A percentile compares a stretch with the other conserved stretches of the same genome.
Evolutionary conservation across 768 basidiomycete genomes (phyloP).

Genomic region (Russula sp.): DNA sequence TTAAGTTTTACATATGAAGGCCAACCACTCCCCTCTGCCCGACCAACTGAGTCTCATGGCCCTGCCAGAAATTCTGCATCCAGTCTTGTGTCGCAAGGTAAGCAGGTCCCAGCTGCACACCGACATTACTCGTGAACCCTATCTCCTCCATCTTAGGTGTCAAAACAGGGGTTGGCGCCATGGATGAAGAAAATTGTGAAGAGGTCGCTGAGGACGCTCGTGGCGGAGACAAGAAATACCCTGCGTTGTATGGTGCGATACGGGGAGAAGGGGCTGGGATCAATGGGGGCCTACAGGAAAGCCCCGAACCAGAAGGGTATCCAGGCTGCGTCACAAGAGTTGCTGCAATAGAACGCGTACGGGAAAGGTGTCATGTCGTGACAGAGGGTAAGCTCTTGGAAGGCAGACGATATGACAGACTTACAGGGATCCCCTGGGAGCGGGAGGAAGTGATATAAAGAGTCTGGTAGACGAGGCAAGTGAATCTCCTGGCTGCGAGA

Average conservation of each 20-base stretch:
- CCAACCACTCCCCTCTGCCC: background rate
- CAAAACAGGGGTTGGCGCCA: background rate
- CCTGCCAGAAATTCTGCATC: slow-evolving; percentile 9
- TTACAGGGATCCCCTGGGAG: background rate
- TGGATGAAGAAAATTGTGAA: slow-evolving; percentile 12
- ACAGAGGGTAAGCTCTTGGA: background rate
- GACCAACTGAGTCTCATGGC: background rate
- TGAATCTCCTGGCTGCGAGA: background rate
- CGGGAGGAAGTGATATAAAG: slow-evolving; percentile 1
- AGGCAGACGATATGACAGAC: background rate
- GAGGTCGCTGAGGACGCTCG: background rate
- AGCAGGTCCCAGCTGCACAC: background rate
- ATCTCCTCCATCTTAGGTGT: background rate
- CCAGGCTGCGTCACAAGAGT: background rate
- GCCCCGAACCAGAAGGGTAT: background rate
- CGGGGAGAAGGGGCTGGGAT: background rate
- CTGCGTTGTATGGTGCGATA: background rate
- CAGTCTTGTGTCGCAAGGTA: background rate
- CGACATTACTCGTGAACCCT: background rate
- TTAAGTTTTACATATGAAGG: background rate
- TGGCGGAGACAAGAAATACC: background rate
- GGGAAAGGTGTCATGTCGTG: background rate
- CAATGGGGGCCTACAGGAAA: background rate
- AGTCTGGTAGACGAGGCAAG: background rate
- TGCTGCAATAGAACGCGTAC: background rate